Evolutionary conservation across 2,329 filamentous ascomycete species (phyloP).

Genomic region (Penicillium expansum): DNA sequence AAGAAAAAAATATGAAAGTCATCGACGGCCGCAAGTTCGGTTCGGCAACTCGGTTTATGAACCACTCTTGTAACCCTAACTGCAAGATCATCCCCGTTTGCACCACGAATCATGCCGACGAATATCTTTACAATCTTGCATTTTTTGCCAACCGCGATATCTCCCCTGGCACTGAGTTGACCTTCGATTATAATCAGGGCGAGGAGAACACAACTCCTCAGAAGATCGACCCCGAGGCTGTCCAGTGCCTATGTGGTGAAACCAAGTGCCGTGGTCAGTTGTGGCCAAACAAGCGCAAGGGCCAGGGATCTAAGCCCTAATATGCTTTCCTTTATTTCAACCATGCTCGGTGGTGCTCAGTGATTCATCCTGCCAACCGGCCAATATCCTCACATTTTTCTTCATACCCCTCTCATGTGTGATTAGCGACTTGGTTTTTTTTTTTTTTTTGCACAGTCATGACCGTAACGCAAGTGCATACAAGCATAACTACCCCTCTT

Average conservation of each 20-base stretch:
- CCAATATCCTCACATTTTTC: not conserved
- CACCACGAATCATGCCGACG: constrained; percentile 38
- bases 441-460: not conserved
- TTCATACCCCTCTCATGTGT: not conserved
- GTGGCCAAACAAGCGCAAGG: constrained; percentile 43
- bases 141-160: constrained; percentile 49
- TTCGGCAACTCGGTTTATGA: constrained; percentile 46
- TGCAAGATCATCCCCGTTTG: constrained; percentile 46
- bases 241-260: constrained; percentile 46
- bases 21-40: constrained; percentile 47
- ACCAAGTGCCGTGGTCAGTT: constrained; percentile 44
- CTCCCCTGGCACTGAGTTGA: constrained; percentile 42
- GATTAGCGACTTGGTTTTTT: not conserved
- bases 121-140: constrained; percentile 45
- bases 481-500: not conserved
- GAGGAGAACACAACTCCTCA: constrained; percentile 19
- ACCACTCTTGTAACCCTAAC: constrained; percentile 50
- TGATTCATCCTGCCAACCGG: not conserved
- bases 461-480: not conserved
- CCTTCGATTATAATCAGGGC: constrained; percentile 48
- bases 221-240: constrained; percentile 37
- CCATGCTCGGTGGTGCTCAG: not conserved
- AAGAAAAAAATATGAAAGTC: constrained; percentile 33
- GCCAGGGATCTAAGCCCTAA: constrained; percentile 17
- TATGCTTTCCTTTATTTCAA: not conserved